Evolutionary conservation across 208 protist species (phyloP), one percentile per base, ranked within the genome.

Genomic region (Acanthamoeba healyi): DNA sequence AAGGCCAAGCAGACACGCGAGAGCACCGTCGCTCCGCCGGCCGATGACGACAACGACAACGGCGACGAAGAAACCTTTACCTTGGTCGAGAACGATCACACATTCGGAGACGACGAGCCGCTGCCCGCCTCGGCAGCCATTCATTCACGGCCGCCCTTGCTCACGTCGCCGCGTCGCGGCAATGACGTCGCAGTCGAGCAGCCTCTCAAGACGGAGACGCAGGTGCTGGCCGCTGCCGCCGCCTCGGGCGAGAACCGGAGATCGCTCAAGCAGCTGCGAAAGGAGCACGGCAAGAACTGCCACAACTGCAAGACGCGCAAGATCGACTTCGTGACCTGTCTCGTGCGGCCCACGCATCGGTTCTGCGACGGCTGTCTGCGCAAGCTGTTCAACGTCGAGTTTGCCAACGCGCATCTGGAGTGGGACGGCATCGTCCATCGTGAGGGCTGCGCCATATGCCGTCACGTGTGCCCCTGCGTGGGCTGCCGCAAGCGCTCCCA

Each of bases 221-320:
- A 74, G n/a, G 65, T 74, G 32, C 29, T 74, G 65, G 65, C 65
- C 29, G 65, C 65, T 14, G 65, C 65, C 29, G 65, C 65, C 22
- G 65, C 65, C 65, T 17, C 65, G 32, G 65, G 65, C 29, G n/a
- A 74, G 29, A 34, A 14, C 32, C 65, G 32, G 32, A 34, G 34
- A 32, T 74, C 65, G 65, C 65, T 74, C 65, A 74, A 74, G n/a
- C 65, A 74, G 32, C 65, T 74, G n/a, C n/a, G 65, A 6, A 34
- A 40, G 32, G 65, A 74, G 65, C 65, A 74, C 65, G 65, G 65
- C n/a, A 74, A 74, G 65, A 74, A 74, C 34, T 74, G 65, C 65
- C 65, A 74, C 65, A 74, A 74, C 65, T 74, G 65, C 65, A 74
- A 74, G 65, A 74, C 65, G 34, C 65, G 65, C 65, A 74, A 74